Conservation (phyloP, 352 stramenopile genomes). For the Phytophthora podocarpi region DNA sequence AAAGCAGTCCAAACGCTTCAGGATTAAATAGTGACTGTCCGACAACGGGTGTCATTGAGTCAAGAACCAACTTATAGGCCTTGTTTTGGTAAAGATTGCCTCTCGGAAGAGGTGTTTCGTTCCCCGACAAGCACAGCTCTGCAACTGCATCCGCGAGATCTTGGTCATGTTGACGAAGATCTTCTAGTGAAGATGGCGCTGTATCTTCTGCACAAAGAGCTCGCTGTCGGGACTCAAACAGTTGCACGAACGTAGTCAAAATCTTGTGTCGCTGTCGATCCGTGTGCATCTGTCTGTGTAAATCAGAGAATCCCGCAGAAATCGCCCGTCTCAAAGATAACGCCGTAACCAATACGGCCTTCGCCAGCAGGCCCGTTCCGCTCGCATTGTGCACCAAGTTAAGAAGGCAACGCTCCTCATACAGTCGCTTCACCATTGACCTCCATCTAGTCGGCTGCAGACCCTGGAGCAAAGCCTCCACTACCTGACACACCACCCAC, state of each 20-base stretch:
- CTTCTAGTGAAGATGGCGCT: not conserved
- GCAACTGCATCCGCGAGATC: slow-evolving; percentile 42
- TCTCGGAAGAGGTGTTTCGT: slow-evolving; percentile 24
- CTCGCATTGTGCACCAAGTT: slow-evolving; percentile 22
- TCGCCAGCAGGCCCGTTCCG: slow-evolving; percentile 25
- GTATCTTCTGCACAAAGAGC: not conserved
- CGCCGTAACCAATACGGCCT: slow-evolving; percentile 24
- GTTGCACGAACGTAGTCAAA: slow-evolving; percentile 15
- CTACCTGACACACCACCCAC: slow-evolving; percentile 26
- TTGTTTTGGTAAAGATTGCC: slow-evolving; percentile 37
- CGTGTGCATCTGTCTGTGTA: slow-evolving; percentile 37
- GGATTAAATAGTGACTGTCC: slow-evolving; percentile 47
- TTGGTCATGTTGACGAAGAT: slow-evolving; percentile 17
- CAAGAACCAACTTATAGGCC: slow-evolving; percentile 40
- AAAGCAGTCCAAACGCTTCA: slow-evolving; percentile 57
- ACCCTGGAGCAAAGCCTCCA: slow-evolving; percentile 29
- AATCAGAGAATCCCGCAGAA: slow-evolving; percentile 8
- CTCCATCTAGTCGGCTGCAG: slow-evolving; percentile 26
- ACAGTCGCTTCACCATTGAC: slow-evolving; percentile 31
- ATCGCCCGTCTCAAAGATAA: slow-evolving; percentile 18
- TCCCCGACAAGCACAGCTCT: slow-evolving; percentile 49
- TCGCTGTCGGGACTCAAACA: slow-evolving; percentile 24
- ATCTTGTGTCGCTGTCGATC: slow-evolving; percentile 32
- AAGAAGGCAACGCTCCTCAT: slow-evolving; percentile 34
- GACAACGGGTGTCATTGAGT: not conserved